Evolutionary conservation across 1,284 basidiomycete genomes (phyloP), one percentile per base, ranked within the genome.

Genomic region (Sutorius eximius): DNA sequence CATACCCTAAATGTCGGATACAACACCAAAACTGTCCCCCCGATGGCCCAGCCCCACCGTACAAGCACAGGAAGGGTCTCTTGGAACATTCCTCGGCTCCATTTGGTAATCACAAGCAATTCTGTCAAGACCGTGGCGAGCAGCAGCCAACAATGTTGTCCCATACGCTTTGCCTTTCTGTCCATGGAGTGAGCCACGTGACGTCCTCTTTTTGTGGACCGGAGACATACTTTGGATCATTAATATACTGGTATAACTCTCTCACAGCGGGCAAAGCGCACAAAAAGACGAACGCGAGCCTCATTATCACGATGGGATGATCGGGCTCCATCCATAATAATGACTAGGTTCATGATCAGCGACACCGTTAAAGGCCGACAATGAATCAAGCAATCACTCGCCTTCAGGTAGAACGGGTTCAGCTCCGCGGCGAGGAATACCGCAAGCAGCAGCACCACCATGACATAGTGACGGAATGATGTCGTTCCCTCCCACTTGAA

Each of bases 281-380:
- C 4, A 92, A 73, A 68, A 93, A 93, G 52, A 92, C 83, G 51
- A 83, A 82, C 8, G 82, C 83, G 12, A 93, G 78, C 32, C 90
- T 81, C 56, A 82, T 73, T 52, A 91, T 88, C 41, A 93, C 80
- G 58, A 93, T 83, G 9, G 89, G 89, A 69, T 92, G 89, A 66
- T 91, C 86, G 30, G 91, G 91, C 63, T 92, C 89, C 83, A 93
- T 88, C 90, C 91, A 93, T 37, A 93, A 75, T 55, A 93, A 73
- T 49, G 80, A 81, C 85, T 89, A 46, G 42, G 47, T 62, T 56
- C 50, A 56, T 49, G 58, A 51, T 56, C 51, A 56, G 0, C 55
- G 33, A 27, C n/a, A 36, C 59, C 38, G 49, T 30, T 45, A 43
- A 53, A 48, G 53, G 49, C 52, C 52, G 52, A 56, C 49, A 59